These are phyloP conservation scores for Nemania abortiva DNA, from an alignment of 2,329 filamentous ascomycete genomes.

Conservation along the genomic window DNA sequence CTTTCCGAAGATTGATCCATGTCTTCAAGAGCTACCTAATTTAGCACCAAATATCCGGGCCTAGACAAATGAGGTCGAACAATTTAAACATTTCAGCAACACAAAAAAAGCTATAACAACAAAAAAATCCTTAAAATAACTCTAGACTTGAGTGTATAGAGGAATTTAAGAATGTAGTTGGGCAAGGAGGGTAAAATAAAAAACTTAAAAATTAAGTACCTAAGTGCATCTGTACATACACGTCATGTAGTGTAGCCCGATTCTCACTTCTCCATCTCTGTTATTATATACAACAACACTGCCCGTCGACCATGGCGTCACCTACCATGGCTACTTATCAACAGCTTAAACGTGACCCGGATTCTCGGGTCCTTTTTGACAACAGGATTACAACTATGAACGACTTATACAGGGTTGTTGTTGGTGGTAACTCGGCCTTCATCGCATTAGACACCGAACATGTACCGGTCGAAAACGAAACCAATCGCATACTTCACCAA, in stretches of 20 bases:
- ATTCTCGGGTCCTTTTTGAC: constrained; percentile 23
- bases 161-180: too few species aligned
- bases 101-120: too few species aligned
- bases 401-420: constrained; percentile 14
- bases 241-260: too few species aligned
- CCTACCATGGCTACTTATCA: constrained; percentile 25
- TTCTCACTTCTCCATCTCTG: constrained; percentile 9
- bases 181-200: too few species aligned
- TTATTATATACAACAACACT: constrained; percentile 10
- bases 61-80: background rate
- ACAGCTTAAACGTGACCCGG: constrained; percentile 15
- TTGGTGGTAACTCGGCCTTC: constrained; percentile 22
- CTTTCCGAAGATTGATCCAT: background rate
- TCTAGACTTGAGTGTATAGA: too few species aligned
- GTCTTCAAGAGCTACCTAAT: background rate
- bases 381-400: constrained; percentile 29
- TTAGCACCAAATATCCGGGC: background rate
- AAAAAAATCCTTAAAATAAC: too few species aligned
- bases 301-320: background rate
- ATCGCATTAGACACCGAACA: constrained; percentile 30
- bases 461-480: constrained; percentile 20
- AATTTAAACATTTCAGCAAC: too few species aligned
- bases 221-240: too few species aligned
- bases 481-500: constrained; percentile 26
- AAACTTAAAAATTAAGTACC: too few species aligned